These are phyloP conservation scores for Albugo candida DNA, from an alignment of 352 stramenopile genomes.

Conservation along the genomic window DNA sequence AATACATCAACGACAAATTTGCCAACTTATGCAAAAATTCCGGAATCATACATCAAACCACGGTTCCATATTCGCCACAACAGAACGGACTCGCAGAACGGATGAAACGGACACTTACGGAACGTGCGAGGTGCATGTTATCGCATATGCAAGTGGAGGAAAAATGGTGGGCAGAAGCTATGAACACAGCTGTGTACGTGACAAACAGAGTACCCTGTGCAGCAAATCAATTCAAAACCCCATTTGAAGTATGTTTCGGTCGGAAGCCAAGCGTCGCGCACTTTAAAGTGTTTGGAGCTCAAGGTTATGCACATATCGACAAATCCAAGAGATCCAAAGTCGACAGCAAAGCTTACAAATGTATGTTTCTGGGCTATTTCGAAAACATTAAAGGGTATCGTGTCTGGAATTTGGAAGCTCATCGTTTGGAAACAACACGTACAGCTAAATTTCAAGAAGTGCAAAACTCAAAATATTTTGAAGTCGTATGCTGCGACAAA, in stretches of 20 bases:
- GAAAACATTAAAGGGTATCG: not conserved
- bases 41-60: no score
- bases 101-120: conserved; percentile 9
- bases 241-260: no score
- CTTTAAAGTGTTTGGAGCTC: not conserved
- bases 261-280: no score
- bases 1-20: no score
- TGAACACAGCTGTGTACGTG: no score
- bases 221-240: not conserved
- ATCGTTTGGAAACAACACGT: not conserved
- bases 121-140: conserved; percentile 8
- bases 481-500: not conserved
- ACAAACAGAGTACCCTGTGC: no score
- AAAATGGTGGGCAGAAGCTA: no score
- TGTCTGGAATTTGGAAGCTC: not conserved
- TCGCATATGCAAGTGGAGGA: conserved; percentile 2
- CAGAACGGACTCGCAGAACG: conserved; percentile 10
- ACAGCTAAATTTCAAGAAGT: not conserved
- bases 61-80: conserved; percentile 10
- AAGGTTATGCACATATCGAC: no score
- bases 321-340: no score
- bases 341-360: no score
- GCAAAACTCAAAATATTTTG: not conserved
- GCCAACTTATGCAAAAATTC: no score
- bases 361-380: no score